phyloP scores from a whole-genome alignment of 352 stramenopile species.

The Phytophthora tentaculata region DNA sequence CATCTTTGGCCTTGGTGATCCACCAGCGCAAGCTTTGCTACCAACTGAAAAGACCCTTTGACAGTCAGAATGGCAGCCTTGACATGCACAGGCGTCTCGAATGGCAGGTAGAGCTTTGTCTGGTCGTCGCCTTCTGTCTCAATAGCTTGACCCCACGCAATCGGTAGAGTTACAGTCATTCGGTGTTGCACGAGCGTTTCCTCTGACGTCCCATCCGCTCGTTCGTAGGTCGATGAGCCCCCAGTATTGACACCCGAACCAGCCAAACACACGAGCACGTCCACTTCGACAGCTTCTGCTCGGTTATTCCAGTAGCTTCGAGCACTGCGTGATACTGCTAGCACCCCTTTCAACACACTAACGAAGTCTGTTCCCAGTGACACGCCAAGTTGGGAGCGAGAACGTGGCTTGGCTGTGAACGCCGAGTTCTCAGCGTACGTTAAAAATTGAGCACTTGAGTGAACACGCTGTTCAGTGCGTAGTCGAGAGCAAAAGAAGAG shows the following conservation, averaged over 20 bases:
- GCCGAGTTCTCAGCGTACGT: constrained; percentile 49
- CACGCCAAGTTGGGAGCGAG: constrained; percentile 58
- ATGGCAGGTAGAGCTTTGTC: constrained; percentile 39
- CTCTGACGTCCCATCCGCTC: neutral
- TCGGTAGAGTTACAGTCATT: constrained; percentile 27
- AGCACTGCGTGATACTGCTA: constrained; percentile 24
- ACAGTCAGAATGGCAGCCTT: constrained; percentile 34
- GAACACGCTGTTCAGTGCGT: constrained; percentile 26
- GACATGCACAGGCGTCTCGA: constrained; percentile 54
- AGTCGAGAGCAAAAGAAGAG: constrained; percentile 55
- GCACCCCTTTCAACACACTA: constrained; percentile 49
- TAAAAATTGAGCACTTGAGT: constrained; percentile 52
- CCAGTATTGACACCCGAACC: constrained; percentile 8
- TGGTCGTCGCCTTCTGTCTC: constrained; percentile 5
- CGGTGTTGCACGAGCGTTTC: constrained; percentile 35
- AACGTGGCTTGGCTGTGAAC: constrained; percentile 53
- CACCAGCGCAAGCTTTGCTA: constrained; percentile 39
- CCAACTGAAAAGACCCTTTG: constrained; percentile 58
- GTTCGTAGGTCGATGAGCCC: constrained; percentile 25
- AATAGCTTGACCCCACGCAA: constrained; percentile 35
- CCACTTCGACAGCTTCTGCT: constrained; percentile 27
- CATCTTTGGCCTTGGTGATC: constrained; percentile 40
- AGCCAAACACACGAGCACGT: constrained; percentile 42
- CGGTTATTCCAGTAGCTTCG: constrained; percentile 26
- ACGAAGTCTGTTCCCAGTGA: constrained; percentile 58